These are phyloP conservation scores for Xanthoparmelia taractica DNA, from an alignment of 495 filamentous ascomycete genomes.

Conservation along the genomic window DNA sequence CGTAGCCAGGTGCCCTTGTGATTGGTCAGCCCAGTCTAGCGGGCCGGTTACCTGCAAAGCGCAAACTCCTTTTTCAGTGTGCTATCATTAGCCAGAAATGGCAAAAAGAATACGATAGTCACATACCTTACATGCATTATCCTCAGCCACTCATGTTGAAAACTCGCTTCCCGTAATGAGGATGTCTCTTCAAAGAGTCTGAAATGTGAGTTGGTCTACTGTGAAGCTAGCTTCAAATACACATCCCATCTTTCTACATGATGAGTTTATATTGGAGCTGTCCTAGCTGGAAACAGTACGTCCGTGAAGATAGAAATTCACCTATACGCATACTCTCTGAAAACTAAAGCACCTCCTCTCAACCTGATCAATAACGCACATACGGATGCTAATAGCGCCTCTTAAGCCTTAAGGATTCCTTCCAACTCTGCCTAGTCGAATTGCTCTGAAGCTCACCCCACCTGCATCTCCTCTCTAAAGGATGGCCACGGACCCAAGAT, in stretches of 20 bases:
- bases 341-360: background rate
- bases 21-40: background rate
- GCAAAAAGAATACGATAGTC: too few relatives aligned
- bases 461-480: slow-evolving; percentile 4
- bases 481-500: slow-evolving; percentile 23
- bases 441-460: background rate
- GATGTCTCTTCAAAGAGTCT: background rate
- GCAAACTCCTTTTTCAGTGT: background rate
- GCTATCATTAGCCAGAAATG: too few relatives aligned
- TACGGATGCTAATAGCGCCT: slow-evolving; percentile 17
- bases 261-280: slow-evolving; percentile 95
- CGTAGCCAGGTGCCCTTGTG: background rate
- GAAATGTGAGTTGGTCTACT: background rate
- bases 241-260: slow-evolving; percentile 30
- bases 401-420: slow-evolving; percentile 4
- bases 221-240: background rate
- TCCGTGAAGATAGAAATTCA: slow-evolving; percentile 46
- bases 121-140: background rate
- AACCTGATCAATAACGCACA: background rate
- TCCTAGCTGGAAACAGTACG: slow-evolving; percentile 55
- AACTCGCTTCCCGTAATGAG: background rate
- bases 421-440: background rate
- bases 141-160: background rate
- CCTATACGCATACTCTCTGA: slow-evolving; percentile 35
- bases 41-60: background rate